Evolutionary conservation across 176 grass and related monocot genomes (phyloP).

Genomic region (Thalia dealbata): DNA sequence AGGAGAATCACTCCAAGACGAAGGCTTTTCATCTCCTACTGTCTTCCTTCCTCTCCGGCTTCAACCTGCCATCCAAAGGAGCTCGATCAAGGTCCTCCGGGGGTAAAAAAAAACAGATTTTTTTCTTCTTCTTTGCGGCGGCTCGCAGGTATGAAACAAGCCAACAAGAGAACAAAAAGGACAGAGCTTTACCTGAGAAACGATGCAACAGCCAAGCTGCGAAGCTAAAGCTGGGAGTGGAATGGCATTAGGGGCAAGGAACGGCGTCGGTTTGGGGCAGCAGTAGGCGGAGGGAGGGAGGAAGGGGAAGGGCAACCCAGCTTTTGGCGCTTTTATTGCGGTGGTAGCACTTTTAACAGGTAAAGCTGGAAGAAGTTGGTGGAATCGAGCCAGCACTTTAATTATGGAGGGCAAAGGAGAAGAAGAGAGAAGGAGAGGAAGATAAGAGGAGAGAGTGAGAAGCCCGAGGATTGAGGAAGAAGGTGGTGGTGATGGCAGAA

Average conservation of each 20-base stretch:
- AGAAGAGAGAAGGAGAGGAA: too few species aligned
- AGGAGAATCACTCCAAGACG: slow-evolving; percentile 9
- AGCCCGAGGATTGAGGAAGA: background rate
- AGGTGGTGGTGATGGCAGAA: slow-evolving; percentile 1
- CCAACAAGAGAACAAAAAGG: background rate
- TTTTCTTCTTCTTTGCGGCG: background rate
- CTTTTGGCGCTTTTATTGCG: background rate
- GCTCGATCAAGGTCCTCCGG: background rate
- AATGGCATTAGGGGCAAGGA: background rate
- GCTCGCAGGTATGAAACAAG: background rate
- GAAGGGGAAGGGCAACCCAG: too few species aligned
- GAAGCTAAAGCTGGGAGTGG: background rate
- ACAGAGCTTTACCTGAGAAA: background rate
- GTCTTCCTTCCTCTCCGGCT: background rate
- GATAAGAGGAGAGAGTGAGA: background rate
- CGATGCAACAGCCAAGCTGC: background rate
- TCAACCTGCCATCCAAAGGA: background rate
- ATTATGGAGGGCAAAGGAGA: too few species aligned
- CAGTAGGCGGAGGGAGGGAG: too few species aligned
- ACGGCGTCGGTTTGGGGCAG: too few species aligned
- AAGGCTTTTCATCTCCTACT: slow-evolving; percentile 7
- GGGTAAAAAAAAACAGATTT: background rate
- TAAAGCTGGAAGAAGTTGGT: background rate
- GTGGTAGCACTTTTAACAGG: background rate
- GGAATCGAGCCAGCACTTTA: too few species aligned